Evolutionary conservation across 805 yeast species (phyloP).

Genomic region (Wickerhamiella musiphila): DNA sequence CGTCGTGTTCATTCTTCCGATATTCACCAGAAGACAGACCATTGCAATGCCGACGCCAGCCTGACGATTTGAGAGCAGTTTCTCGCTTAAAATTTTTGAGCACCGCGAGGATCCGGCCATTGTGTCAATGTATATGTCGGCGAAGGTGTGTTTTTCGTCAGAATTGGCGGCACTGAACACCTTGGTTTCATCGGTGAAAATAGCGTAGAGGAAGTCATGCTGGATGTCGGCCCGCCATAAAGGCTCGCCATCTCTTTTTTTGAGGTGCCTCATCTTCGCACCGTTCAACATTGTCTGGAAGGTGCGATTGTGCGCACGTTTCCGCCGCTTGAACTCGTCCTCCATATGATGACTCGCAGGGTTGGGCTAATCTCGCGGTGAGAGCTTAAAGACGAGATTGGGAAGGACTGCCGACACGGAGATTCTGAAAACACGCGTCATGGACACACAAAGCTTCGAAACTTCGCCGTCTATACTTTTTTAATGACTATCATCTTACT

Average conservation of each 20-base stretch:
- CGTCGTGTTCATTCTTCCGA: constrained; percentile 90
- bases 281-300: constrained; percentile 16
- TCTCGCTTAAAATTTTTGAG: constrained; percentile 65
- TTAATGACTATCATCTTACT: no score
- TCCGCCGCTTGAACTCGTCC: constrained; percentile 2
- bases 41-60: constrained; percentile 54
- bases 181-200: constrained; percentile 44
- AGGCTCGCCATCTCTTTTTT: constrained; percentile 84
- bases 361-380: no score
- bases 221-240: constrained; percentile 80
- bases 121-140: constrained; percentile 67
- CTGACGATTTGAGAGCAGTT: constrained; percentile 46
- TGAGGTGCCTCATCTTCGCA: constrained; percentile 30
- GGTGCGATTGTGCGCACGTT: constrained; percentile 13
- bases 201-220: constrained; percentile 48
- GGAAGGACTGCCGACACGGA: no score
- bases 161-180: constrained; percentile 38
- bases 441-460: no score
- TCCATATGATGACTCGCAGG: no score
- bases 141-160: constrained; percentile 43
- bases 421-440: no score
- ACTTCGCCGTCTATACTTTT: no score
- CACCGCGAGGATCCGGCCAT: constrained; percentile 70
- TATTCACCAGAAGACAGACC: constrained; percentile 72
- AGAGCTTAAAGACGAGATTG: no score